Conservation (phyloP, 306 rosid species). For the Quercus parvula region DNA sequence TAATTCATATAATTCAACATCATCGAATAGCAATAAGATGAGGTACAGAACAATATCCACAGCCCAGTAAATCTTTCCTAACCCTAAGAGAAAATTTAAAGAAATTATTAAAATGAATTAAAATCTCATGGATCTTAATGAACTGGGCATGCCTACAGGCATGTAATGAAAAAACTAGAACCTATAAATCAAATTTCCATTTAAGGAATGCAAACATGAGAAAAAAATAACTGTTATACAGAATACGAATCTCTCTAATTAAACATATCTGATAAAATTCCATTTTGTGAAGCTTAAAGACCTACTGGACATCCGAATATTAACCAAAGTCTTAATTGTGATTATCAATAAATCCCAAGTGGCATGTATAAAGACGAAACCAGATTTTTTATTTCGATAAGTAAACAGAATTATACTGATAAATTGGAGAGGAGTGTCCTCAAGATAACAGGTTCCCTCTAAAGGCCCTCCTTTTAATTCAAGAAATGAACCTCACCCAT, state of each 20-base stretch:
- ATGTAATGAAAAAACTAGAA: background rate
- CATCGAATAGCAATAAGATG: background rate
- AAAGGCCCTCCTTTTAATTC: background rate
- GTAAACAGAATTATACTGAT: background rate
- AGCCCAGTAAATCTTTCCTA: background rate
- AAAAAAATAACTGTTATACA: background rate
- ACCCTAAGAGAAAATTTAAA: background rate
- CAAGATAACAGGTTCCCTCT: background rate
- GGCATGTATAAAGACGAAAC: background rate
- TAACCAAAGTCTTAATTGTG: background rate
- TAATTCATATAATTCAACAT: background rate
- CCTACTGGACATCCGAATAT: background rate
- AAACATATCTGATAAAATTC: background rate
- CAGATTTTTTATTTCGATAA: background rate
- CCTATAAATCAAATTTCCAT: background rate
- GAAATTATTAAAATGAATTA: background rate
- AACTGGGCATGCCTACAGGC: background rate
- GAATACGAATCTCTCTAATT: background rate
- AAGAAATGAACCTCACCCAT: slow-evolving; percentile 16
- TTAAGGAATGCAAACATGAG: background rate
- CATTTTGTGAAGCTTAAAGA: background rate
- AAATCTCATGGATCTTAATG: background rate
- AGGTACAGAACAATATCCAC: background rate
- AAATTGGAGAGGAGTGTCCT: background rate
- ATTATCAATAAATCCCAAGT: background rate